These are phyloP conservation scores for Mortierella sp. DNA, from an alignment of 371 early-diverging fungal species.

Conservation along the genomic window DNA sequence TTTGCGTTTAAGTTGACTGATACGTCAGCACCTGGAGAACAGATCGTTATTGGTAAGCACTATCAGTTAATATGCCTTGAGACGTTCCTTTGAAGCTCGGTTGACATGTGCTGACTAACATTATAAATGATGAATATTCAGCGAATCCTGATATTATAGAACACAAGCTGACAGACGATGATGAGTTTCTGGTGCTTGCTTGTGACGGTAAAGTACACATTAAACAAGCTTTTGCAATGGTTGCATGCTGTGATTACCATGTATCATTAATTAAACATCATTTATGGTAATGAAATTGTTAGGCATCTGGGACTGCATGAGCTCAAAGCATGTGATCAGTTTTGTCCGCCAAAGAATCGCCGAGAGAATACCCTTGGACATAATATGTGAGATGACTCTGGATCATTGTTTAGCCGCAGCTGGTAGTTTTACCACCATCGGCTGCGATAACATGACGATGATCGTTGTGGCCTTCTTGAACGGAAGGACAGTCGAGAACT, in stretches of 20 bases:
- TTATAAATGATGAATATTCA: constrained; percentile 9
- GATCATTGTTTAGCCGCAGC: constrained; percentile 91
- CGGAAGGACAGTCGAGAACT: constrained; percentile 77
- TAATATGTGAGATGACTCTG: constrained; percentile 90
- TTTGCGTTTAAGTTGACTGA: constrained; percentile 93
- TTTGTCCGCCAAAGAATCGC: constrained; percentile 81
- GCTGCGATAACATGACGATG: constrained; percentile 99
- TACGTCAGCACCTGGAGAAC: constrained; percentile 82
- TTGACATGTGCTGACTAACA: background rate
- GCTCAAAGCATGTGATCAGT: constrained; percentile 88
- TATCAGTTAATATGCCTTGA: background rate
- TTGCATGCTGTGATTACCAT: too few relatives aligned
- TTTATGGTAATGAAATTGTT: background rate
- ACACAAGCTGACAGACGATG: constrained; percentile 70
- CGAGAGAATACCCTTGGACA: constrained; percentile 66
- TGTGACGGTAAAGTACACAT: constrained; percentile 86
- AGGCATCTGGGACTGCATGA: constrained; percentile 98
- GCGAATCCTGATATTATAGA: constrained; percentile 87
- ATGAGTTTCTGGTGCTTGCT: constrained; percentile 95
- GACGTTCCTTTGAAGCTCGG: background rate
- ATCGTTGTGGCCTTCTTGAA: constrained; percentile 90
- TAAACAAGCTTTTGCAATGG: background rate
- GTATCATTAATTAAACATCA: background rate
- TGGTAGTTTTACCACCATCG: constrained; percentile 86
- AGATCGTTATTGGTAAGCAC: constrained; percentile 84